Evolutionary conservation across 208 protist species (phyloP).

Genomic region (Naegleria gruberi): DNA sequence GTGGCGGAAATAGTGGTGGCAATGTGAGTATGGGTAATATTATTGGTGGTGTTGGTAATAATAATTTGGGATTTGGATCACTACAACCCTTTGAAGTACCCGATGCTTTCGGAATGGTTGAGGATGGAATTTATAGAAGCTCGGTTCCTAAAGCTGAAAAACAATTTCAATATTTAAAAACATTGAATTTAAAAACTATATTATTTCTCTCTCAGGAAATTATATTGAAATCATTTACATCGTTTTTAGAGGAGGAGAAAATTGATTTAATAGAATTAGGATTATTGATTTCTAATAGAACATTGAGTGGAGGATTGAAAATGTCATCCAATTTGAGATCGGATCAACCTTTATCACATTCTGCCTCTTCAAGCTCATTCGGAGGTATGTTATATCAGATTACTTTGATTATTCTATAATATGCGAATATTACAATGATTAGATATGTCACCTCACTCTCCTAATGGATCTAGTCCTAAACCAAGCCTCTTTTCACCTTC

Average conservation of each 20-base stretch:
- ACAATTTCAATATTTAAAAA: neutral
- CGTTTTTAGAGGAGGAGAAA: neutral
- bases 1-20: too few species aligned
- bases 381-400: too few species aligned
- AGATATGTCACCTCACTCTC: too few species aligned
- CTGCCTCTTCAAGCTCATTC: too few species aligned
- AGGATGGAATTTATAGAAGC: neutral
- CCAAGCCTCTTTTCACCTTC: neutral
- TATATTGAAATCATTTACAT: neutral
- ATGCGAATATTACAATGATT: too few species aligned
- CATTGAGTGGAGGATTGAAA: neutral
- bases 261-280: neutral
- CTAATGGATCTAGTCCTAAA: too few species aligned
- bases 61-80: too few species aligned
- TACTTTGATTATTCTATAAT: too few species aligned
- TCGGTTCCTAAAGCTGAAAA: neutral
- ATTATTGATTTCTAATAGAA: neutral
- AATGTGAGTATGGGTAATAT: too few species aligned
- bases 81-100: neutral
- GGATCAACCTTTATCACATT: too few species aligned
- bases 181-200: neutral
- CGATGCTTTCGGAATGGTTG: neutral
- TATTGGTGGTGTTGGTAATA: too few species aligned
- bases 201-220: slow-evolving; percentile 8
- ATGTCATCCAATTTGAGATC: neutral